Evolutionary conservation across 2,329 filamentous ascomycete genomes (phyloP).

Genomic region (Xylariaceae sp.): DNA sequence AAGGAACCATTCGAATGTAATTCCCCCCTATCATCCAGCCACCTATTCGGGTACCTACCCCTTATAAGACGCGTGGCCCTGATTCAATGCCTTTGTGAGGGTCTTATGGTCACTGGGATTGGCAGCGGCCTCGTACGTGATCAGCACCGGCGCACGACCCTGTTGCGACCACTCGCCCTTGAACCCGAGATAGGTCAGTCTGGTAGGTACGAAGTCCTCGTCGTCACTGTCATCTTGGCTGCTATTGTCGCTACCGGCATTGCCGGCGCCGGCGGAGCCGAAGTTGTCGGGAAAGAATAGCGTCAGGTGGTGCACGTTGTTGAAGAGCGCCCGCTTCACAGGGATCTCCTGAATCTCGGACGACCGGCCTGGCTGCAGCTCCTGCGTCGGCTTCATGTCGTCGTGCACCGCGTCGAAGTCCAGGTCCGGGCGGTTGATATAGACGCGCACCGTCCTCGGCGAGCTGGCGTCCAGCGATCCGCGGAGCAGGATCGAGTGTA

Average conservation of each 20-base stretch:
- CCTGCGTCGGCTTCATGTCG: slow-evolving; percentile 67
- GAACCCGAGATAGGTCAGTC: slow-evolving; percentile 81
- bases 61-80: no score
- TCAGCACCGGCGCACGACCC: slow-evolving; percentile 74
- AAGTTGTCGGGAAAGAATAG: slow-evolving; percentile 95
- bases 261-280: no score
- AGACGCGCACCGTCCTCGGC: slow-evolving; percentile 79
- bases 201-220: slow-evolving; percentile 73
- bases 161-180: slow-evolving; percentile 90
- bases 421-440: slow-evolving; percentile 78
- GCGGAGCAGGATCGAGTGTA: slow-evolving; percentile 83
- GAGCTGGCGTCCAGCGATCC: slow-evolving; percentile 65
- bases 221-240: slow-evolving; percentile 12
- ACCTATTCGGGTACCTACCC: no score
- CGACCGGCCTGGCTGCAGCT: slow-evolving; percentile 68
- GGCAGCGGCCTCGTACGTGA: slow-evolving; percentile 89
- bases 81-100: slow-evolving; percentile 51
- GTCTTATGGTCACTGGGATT: slow-evolving; percentile 75
- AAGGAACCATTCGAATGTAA: no score
- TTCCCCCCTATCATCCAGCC: no score
- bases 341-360: slow-evolving; percentile 73
- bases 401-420: slow-evolving; percentile 77
- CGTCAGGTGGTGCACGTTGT: slow-evolving; percentile 72
- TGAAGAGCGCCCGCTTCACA: slow-evolving; percentile 84
- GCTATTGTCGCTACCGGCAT: neutral